phyloP scores from a whole-genome alignment of 805 yeast genomes.

The Barnettozyma sp. region DNA sequence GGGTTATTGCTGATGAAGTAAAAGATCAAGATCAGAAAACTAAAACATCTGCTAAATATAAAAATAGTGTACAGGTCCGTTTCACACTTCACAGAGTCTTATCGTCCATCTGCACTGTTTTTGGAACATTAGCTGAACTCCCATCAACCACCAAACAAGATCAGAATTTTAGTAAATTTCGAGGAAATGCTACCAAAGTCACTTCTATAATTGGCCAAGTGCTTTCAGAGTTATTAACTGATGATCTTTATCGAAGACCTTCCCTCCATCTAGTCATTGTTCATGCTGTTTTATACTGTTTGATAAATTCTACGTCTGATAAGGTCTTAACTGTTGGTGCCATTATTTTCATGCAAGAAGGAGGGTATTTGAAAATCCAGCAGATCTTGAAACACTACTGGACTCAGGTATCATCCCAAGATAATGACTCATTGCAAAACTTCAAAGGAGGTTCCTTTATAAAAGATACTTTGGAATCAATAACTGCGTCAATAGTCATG shows the following conservation, averaged over 20 bases:
- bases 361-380: conserved; percentile 35
- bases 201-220: conserved; percentile 28
- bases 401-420: conserved; percentile 18
- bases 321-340: conserved; percentile 32
- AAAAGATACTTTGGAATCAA: conserved; percentile 32
- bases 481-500: conserved; percentile 34
- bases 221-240: conserved; percentile 21
- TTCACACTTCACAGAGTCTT: conserved; percentile 44
- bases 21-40: conserved; percentile 31
- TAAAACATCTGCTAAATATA: conserved; percentile 50
- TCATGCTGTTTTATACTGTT: conserved; percentile 31
- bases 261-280: conserved; percentile 32
- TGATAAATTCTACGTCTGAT: conserved; percentile 29
- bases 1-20: conserved; percentile 38
- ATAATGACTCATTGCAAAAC: conserved; percentile 23
- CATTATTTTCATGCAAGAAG: conserved; percentile 45
- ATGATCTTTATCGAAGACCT: conserved; percentile 14
- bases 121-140: conserved; percentile 38
- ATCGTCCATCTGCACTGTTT: conserved; percentile 34
- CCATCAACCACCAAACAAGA: conserved; percentile 46
- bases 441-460: conserved; percentile 32
- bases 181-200: conserved; percentile 37
- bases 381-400: conserved; percentile 25
- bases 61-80: conserved; percentile 54
- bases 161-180: conserved; percentile 25